Percentiles rank a stretch among this genome's conserved stretches.
Evolutionary conservation across 345 rosid species (phyloP).

Genomic region (Aegle marmelos): DNA sequence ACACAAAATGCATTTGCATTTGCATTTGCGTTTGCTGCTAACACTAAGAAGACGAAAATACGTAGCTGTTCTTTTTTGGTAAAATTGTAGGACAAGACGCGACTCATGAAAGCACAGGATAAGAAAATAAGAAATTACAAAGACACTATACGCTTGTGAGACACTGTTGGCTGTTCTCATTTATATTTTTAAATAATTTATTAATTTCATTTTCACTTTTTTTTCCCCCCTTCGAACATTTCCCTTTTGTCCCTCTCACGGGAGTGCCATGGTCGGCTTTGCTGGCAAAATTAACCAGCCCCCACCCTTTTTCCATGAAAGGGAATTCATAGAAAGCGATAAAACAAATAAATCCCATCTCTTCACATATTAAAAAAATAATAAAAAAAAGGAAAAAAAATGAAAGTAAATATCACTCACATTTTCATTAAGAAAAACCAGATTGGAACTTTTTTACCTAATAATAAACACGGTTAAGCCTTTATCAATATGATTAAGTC

Average conservation of each 20-base stretch:
- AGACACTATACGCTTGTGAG: background rate
- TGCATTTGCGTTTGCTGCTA: slow-evolving; percentile 8
- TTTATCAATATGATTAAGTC: background rate
- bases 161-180: background rate
- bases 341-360: background rate
- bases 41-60: background rate
- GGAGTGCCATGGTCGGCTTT: slow-evolving; percentile 58
- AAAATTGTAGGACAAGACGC: slow-evolving; percentile 27
- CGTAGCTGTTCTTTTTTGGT: slow-evolving; percentile 5
- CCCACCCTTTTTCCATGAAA: slow-evolving; percentile 18
- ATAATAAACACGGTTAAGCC: background rate
- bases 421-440: background rate
- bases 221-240: background rate
- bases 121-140: slow-evolving; percentile 1
- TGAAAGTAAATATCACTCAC: background rate
- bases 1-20: slow-evolving; percentile 4
- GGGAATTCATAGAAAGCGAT: slow-evolving; percentile 22
- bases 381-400: background rate
- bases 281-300: slow-evolving; percentile 44
- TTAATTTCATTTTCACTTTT: background rate
- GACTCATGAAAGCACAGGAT: slow-evolving; percentile 29
- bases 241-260: slow-evolving; percentile 57
- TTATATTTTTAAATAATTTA: background rate
- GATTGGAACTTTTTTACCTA: background rate
- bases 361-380: background rate